phyloP scores from a whole-genome alignment of 805 yeast species.

The Nakazawaea wickerhamii region DNA sequence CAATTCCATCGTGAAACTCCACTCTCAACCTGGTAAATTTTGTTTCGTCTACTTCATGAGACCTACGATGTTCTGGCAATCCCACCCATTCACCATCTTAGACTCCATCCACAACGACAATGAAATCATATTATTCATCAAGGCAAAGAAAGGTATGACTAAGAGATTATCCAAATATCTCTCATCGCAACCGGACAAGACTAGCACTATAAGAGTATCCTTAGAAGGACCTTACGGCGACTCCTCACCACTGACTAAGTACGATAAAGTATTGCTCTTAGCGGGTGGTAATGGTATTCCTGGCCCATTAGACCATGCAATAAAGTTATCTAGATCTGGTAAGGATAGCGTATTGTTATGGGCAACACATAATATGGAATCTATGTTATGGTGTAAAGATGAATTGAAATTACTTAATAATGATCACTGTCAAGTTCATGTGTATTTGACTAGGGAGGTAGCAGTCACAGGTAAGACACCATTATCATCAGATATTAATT shows the following conservation, averaged over 20 bases:
- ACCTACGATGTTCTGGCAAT: conserved; percentile 54
- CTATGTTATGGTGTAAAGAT: background rate
- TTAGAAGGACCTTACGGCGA: conserved; percentile 49
- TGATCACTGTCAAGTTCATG: background rate
- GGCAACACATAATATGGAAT: background rate
- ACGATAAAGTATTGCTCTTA: conserved; percentile 34
- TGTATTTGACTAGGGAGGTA: background rate
- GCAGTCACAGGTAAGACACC: too few species aligned
- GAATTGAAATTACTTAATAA: background rate
- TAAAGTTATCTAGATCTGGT: conserved; percentile 17
- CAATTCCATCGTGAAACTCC: conserved; percentile 40
- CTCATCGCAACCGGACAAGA: conserved; percentile 20
- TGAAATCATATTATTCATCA: conserved; percentile 38
- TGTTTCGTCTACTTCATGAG: conserved; percentile 54
- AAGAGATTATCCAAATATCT: conserved; percentile 31
- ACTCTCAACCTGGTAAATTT: conserved; percentile 48
- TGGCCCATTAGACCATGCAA: conserved; percentile 36
- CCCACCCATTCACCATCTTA: conserved; percentile 66
- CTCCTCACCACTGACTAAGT: conserved; percentile 30
- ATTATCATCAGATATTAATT: too few species aligned
- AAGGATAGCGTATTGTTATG: background rate
- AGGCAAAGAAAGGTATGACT: conserved; percentile 58
- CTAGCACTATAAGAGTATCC: background rate
- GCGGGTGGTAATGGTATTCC: conserved; percentile 53
- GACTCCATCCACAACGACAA: conserved; percentile 32